Evolutionary conservation across 169 alveolate species (phyloP).

Genomic region (Sarcocystis neurona): DNA sequence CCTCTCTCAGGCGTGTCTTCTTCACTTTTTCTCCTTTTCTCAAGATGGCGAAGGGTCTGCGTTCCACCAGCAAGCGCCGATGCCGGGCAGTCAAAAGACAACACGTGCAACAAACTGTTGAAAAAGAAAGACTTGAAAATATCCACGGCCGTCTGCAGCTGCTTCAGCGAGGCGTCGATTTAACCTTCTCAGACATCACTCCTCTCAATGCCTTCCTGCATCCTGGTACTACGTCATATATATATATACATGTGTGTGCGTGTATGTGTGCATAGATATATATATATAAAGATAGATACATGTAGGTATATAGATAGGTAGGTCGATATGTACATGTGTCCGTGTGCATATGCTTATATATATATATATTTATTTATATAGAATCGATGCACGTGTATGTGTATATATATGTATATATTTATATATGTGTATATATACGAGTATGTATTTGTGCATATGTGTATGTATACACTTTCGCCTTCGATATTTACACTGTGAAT

Average conservation of each 20-base stretch:
- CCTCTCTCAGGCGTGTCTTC: background rate
- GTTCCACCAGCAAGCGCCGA: conserved; percentile 6
- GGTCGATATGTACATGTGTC: background rate
- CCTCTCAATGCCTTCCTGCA: conserved; percentile 28
- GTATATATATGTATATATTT: no score
- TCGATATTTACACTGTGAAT: no score
- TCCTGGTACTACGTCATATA: background rate
- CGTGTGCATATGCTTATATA: background rate
- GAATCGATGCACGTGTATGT: background rate
- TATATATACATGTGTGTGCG: background rate
- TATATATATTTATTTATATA: no score
- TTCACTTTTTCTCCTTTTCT: background rate
- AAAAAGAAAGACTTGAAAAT: background rate
- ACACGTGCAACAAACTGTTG: conserved; percentile 8
- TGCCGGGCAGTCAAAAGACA: conserved; percentile 28
- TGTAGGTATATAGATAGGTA: background rate
- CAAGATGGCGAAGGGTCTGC: conserved; percentile 17
- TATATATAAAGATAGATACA: background rate
- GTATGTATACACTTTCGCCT: no score
- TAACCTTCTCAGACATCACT: background rate
- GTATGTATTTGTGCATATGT: background rate
- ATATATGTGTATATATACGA: background rate
- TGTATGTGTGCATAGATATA: background rate
- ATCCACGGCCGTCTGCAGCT: background rate
- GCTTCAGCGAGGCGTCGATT: background rate